Base-by-base conservation (phyloP, 2,329 filamentous ascomycete genomes). In the Penicillium sp. region DNA sequence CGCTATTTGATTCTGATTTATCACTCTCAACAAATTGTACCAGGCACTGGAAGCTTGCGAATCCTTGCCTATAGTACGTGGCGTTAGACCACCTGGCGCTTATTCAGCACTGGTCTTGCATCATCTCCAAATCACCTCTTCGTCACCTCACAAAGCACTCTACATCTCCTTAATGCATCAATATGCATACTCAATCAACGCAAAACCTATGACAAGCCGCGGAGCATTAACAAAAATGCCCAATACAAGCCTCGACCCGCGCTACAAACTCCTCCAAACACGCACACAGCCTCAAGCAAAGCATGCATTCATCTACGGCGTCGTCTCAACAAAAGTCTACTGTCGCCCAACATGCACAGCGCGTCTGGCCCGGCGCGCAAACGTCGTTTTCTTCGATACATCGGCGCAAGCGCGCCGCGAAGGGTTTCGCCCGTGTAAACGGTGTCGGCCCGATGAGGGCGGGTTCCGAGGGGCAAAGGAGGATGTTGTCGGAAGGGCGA, bases 371-470 rank as follows among this genome's bases (percentile, higher is more conserved):
- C 35, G 35, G 11, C 35, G 35, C 11, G 35, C 35, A 15, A 41
- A 41, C 11, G 35, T 41, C 11, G 35, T 41, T 0, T 41, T 41
- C 11, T 41, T 41, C 11, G 15, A 41, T 41, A 41, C 35, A 41
- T 11, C 11, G 1, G 5, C 13, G 11, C 11, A 41, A 41, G 35
- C 35, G 35, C 35, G 35, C 11, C 35, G 11, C 13, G 35, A 41
- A 11, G 35, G 35, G 15, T 41, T 41, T 15, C 9, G 35, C 5
- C 35, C 35, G 35, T 41, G 35, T 41, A 41, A 41, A 13, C 35
- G 35, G 35, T 41, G 35, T 41, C 35, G 35, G 2, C 86, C 81
- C 57, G 72, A 75, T 21, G 62, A 57, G 7, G 69, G 69, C n/a
- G 62, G 68, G 26, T 19, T 69, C 13, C 44, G 48, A 5, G 52